phyloP scores from a whole-genome alignment of 2,329 filamentous ascomycete species.

The Fusarium sp. region DNA sequence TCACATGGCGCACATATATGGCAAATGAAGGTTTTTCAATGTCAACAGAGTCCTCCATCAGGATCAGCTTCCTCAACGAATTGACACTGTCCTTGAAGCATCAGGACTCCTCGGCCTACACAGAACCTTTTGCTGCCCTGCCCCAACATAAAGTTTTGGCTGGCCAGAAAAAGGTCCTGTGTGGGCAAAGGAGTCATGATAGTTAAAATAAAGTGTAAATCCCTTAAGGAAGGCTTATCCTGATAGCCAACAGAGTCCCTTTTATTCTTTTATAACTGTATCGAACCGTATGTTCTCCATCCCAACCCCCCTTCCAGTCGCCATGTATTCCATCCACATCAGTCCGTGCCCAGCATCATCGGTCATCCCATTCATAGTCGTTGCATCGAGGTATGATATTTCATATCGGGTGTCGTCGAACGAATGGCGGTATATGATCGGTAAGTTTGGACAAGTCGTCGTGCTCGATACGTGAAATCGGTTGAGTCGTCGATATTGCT shows the following conservation, averaged over 20 bases:
- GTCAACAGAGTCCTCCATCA: neutral
- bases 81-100: too few species aligned
- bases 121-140: too few species aligned
- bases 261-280: neutral
- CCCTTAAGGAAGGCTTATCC: neutral
- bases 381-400: neutral
- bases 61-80: neutral
- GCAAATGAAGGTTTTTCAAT: neutral
- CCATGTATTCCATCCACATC: neutral
- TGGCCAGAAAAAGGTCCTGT: neutral
- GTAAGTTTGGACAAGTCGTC: neutral
- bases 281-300: neutral
- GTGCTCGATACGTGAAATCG: neutral
- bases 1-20: neutral
- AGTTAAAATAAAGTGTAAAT: neutral
- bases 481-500: neutral
- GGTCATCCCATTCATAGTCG: neutral
- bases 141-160: neutral
- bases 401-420: neutral
- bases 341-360: neutral
- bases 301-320: neutral
- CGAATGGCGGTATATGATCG: rapidly evolving
- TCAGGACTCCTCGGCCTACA: too few species aligned
- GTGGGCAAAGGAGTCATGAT: neutral
- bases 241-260: neutral